Evolutionary conservation across 148 eudicot species (phyloP).

Genomic region (Rhododendron ferrugineum): DNA sequence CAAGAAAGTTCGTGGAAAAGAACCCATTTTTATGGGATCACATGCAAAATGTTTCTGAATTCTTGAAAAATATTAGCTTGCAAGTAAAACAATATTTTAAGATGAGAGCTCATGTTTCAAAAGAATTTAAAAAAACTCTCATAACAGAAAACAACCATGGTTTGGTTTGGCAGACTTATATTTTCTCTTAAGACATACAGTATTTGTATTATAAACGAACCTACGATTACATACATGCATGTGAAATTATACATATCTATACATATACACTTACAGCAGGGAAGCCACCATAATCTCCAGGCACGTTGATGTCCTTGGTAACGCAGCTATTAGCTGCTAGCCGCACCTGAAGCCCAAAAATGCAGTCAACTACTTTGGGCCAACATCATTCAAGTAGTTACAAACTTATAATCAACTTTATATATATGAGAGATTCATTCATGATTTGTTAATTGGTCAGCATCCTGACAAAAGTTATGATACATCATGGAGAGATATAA

Average conservation of each 20-base stretch:
- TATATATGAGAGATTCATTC: not conserved
- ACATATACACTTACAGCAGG: slow-evolving; percentile 65
- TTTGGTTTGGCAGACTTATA: not conserved
- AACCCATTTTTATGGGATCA: not conserved
- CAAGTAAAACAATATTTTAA: not conserved
- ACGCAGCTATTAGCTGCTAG: slow-evolving; percentile 84
- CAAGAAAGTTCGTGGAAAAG: not conserved
- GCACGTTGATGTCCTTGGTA: slow-evolving; percentile 69
- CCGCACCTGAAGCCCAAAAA: slow-evolving; percentile 49
- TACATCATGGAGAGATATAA: not conserved
- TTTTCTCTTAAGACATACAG: not conserved
- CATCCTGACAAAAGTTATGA: not conserved
- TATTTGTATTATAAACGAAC: not conserved
- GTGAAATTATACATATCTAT: not conserved
- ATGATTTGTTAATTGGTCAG: not conserved
- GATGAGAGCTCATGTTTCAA: not conserved
- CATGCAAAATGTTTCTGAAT: not conserved
- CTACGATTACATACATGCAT: not conserved
- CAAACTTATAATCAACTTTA: not conserved
- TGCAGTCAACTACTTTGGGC: slow-evolving; percentile 4
- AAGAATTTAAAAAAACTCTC: not conserved
- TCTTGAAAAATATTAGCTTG: not conserved
- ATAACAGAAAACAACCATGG: not conserved
- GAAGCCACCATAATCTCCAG: slow-evolving; percentile 96
- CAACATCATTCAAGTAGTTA: not conserved